phyloP scores from a whole-genome alignment of 495 filamentous ascomycete genomes.

The Eremomyces bilateralis region DNA sequence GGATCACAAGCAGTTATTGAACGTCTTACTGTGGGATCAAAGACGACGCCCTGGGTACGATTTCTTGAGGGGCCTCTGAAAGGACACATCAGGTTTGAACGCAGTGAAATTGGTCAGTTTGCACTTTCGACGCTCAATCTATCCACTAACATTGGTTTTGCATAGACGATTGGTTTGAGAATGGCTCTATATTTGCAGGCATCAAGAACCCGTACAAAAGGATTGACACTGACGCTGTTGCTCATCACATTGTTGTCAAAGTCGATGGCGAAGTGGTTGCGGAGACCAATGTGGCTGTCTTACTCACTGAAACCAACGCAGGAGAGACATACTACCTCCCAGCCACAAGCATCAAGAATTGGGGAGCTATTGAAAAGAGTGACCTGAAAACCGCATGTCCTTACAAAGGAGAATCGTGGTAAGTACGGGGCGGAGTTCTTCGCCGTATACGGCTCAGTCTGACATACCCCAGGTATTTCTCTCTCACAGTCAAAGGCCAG shows the following conservation, averaged over 20 bases:
- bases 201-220: slow-evolving; percentile 9
- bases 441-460: background rate
- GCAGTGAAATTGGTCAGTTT: slow-evolving; percentile 3
- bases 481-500: slow-evolving; percentile 3
- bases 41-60: slow-evolving; percentile 4
- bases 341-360: slow-evolving; percentile 4
- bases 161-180: slow-evolving; percentile 6
- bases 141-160: no score
- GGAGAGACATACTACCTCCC: slow-evolving; percentile 6
- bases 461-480: slow-evolving; percentile 3
- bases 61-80: slow-evolving; percentile 3
- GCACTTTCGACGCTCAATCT: background rate
- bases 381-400: slow-evolving; percentile 4
- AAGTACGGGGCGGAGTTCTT: background rate
- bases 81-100: slow-evolving; percentile 3
- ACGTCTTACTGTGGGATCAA: background rate
- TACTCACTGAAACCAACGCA: slow-evolving; percentile 4
- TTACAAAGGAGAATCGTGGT: slow-evolving; percentile 7
- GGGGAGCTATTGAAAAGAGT: slow-evolving; percentile 3
- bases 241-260: slow-evolving; percentile 5
- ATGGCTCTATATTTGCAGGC: slow-evolving; percentile 3
- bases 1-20: background rate
- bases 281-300: slow-evolving; percentile 3
- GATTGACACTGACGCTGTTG: slow-evolving; percentile 4
- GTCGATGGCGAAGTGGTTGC: slow-evolving; percentile 5